Evolutionary conservation across 1,284 basidiomycete species (phyloP).

Genomic region (Macrocybe sp.): DNA sequence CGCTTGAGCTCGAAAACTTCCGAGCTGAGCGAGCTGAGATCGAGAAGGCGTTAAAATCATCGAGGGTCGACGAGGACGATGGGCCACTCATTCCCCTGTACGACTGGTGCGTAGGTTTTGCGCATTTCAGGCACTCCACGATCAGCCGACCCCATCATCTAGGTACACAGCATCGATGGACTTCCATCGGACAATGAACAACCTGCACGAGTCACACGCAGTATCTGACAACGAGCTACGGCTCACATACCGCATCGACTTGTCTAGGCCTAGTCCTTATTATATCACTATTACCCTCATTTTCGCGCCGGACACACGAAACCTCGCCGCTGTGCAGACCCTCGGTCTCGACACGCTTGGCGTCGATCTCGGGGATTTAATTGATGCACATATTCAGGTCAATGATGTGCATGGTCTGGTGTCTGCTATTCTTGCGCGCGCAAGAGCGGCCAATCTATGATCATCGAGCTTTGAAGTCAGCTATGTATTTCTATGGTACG

Average conservation of each 20-base stretch:
- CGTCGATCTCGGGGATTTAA: conserved; percentile 53
- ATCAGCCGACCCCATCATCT: background rate
- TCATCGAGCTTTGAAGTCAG: background rate
- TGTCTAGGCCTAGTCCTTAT: conserved; percentile 19
- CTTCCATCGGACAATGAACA: conserved; percentile 58
- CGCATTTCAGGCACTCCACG: background rate
- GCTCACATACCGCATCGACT: conserved; percentile 53
- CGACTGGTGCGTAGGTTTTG: conserved; percentile 48
- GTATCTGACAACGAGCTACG: conserved; percentile 72
- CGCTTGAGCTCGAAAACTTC: conserved; percentile 59
- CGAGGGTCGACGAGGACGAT: conserved; percentile 63
- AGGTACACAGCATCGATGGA: conserved; percentile 69
- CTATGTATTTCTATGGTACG: background rate
- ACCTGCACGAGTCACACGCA: conserved; percentile 53
- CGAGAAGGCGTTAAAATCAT: conserved; percentile 61
- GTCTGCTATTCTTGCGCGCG: conserved; percentile 52
- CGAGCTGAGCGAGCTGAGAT: conserved; percentile 61
- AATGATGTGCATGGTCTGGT: conserved; percentile 73
- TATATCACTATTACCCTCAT: conserved; percentile 52
- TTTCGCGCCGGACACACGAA: conserved; percentile 63
- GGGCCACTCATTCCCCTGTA: conserved; percentile 56
- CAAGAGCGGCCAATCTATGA: conserved; percentile 16
- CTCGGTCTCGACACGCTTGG: conserved; percentile 44
- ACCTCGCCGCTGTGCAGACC: conserved; percentile 53
- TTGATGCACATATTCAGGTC: conserved; percentile 57